Base-by-base conservation (phyloP, 2,329 filamentous ascomycete species). In the Claviceps africana region DNA sequence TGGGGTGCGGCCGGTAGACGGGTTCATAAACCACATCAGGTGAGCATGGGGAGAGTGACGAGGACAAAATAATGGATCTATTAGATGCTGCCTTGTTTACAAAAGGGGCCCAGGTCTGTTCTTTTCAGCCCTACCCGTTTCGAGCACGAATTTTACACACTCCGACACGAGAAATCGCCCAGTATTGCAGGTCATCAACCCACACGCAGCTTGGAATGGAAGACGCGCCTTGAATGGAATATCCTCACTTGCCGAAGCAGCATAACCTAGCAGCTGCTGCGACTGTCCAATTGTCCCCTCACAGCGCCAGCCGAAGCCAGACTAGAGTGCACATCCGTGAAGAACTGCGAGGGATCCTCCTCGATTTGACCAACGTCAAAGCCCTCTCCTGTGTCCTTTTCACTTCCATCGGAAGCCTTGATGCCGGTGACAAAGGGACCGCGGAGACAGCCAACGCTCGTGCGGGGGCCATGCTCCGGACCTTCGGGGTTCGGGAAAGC, bases 301-400 rank as follows among this genome's bases (percentile, higher is more conserved):
- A 76, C 70, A 49, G 74, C 77, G 54, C 77, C 76, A 31, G 73
- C 68, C 62, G 35, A 70, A 75, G 35, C 35, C 28, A 68, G 60
- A 56, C 62, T 69, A 6, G 75, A 75, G 64, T 79, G 76, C 1
- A 72, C 66, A 58, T 79, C 77, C 39, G 73, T 68, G 59, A 77
- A 78, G 69, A 78, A 79, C 13, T 58, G 66, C 6, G 57, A 55
- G 0, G 76, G 75, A 58, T 77, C 70, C 35, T 64, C 63, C 62
- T 78, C 73, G 48, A 79, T 78, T 65, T 74, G 63, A 40, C 59
- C 59, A 42, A 37, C 17, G 1, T 37, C 4, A 37, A 37, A 37
- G 17, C 15, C 35, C 35, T 56, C 55, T 25, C 65, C 67, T n/a
- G 61, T 65, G 8, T 69, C 66, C 17, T 52, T 28, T 10, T n/a